A percentile compares a stretch with the other conserved stretches of the same genome.
These are phyloP conservation scores for Dinochytrium kinnereticum DNA, from an alignment of 371 early-diverging fungal species.

Conservation along the genomic window DNA sequence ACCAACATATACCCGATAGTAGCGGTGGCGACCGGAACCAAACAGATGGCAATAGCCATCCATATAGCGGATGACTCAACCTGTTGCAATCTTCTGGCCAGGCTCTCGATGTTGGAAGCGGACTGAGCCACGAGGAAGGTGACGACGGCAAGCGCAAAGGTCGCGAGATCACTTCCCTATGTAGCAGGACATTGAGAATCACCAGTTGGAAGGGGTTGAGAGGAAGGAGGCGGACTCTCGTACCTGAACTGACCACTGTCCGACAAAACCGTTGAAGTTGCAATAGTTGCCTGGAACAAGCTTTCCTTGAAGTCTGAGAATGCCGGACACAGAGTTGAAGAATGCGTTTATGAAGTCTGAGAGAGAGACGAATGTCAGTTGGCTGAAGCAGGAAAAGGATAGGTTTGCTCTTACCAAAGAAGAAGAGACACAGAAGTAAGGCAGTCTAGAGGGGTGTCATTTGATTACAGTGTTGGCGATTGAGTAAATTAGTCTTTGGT, in stretches of 20 bases:
- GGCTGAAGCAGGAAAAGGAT: not conserved
- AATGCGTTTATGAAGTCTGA: constrained; percentile 10
- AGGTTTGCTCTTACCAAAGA: not conserved
- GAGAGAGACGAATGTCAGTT: not conserved
- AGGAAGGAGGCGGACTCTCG: no score
- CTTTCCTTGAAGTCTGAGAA: not conserved
- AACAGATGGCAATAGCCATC: not conserved
- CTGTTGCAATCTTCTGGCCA: not conserved
- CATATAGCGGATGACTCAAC: not conserved
- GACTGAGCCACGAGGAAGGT: constrained; percentile 7
- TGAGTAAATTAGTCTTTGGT: not conserved
- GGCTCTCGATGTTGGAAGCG: not conserved
- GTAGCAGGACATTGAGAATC: no score
- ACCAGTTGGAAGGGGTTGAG: no score
- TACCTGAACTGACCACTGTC: constrained; percentile 2
- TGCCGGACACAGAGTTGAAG: not conserved
- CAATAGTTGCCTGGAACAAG: constrained; percentile 11
- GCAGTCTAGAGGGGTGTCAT: not conserved
- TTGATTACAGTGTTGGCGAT: not conserved
- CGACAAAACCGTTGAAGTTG: constrained; percentile 13
- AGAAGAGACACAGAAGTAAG: not conserved
- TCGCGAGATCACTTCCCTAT: constrained; percentile 16
- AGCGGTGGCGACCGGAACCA: constrained; percentile 9
- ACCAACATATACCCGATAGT: constrained; percentile 4
- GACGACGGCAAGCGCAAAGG: constrained; percentile 14